Evolutionary conservation across 345 rosid species (phyloP).

Genomic region (Sapria himalayana): DNA sequence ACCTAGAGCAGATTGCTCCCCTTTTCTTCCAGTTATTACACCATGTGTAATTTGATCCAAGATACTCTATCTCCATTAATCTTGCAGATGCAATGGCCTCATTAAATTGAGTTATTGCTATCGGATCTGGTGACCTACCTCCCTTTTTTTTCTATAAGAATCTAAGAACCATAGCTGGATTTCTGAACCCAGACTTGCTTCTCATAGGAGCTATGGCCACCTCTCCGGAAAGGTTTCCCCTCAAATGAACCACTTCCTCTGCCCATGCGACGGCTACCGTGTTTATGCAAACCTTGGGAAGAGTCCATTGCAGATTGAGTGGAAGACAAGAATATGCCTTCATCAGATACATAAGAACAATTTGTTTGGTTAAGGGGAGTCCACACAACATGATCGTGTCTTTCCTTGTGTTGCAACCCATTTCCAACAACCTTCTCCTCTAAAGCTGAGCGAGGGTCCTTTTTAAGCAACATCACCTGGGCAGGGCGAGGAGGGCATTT

Average conservation of each 20-base stretch:
- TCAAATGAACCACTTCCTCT: too few relatives aligned
- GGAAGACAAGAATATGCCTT: conserved; percentile 14
- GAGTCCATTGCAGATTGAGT: conserved; percentile 11
- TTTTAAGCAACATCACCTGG: conserved; percentile 14
- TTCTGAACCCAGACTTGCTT: conserved; percentile 81
- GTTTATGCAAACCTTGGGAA: conserved; percentile 19
- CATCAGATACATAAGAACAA: conserved; percentile 37
- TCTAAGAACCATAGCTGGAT: conserved; percentile 40
- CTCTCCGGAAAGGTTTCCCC: conserved; percentile 41
- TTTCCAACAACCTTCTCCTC: conserved; percentile 27
- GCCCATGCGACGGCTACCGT: conserved; percentile 18
- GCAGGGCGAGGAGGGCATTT: conserved; percentile 19
- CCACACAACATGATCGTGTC: conserved; percentile 60
- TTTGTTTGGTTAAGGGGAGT: conserved; percentile 42
- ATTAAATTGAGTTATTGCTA: too few relatives aligned
- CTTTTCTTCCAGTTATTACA: too few relatives aligned
- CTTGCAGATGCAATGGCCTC: too few relatives aligned
- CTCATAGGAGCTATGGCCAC: conserved; percentile 37
- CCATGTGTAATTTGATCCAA: too few relatives aligned
- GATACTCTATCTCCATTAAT: too few relatives aligned
- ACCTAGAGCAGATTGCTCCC: too few relatives aligned
- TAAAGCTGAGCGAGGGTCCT: conserved; percentile 21
- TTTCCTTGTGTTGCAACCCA: conserved; percentile 34
- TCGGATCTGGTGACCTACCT: too few relatives aligned
- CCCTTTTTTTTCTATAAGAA: too few relatives aligned